phyloP scores from a whole-genome alignment of 371 early-diverging fungal genomes.

The Apophysomyces trapeziformis region DNA sequence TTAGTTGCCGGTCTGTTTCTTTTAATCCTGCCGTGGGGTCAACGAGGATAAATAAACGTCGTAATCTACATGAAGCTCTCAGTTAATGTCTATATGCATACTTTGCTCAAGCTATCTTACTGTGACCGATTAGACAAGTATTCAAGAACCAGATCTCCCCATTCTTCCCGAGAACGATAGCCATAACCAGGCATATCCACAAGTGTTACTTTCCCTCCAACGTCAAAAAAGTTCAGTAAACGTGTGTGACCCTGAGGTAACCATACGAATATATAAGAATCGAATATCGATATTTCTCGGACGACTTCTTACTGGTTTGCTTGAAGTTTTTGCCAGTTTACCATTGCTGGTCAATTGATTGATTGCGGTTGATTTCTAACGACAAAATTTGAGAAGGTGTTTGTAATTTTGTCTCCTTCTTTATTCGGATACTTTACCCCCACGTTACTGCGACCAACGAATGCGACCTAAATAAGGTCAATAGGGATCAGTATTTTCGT shows the following conservation, averaged over 20 bases:
- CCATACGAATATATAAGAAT: not conserved
- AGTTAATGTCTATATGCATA: not conserved
- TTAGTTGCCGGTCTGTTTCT: slow-evolving; percentile 61
- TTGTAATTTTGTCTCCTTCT: not conserved
- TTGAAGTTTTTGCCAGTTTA: slow-evolving; percentile 72
- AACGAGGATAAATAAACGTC: slow-evolving; percentile 66
- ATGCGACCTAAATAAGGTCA: slow-evolving; percentile 57
- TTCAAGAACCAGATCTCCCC: slow-evolving; percentile 73
- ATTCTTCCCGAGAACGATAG: slow-evolving; percentile 69
- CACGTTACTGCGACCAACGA: slow-evolving; percentile 82
- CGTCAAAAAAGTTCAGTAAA: slow-evolving; percentile 70
- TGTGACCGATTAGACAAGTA: slow-evolving; percentile 62
- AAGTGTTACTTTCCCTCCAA: slow-evolving; percentile 60
- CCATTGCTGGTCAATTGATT: slow-evolving; percentile 65
- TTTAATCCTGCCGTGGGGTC: slow-evolving; percentile 76
- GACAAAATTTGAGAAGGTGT: not conserved
- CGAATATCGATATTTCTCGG: not conserved
- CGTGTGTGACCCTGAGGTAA: slow-evolving; percentile 68
- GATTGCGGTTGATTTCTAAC: slow-evolving; percentile 73
- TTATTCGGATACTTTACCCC: slow-evolving; percentile 41
- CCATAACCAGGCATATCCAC: slow-evolving; percentile 90
- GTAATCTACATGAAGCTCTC: slow-evolving; percentile 45
- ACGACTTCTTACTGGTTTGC: slow-evolving; percentile 60
- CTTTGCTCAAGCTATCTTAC: slow-evolving; percentile 36
- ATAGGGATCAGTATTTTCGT: not conserved